Conservation (phyloP, 192 early-diverging fungal genomes). For the Coemansia javaensis region DNA sequence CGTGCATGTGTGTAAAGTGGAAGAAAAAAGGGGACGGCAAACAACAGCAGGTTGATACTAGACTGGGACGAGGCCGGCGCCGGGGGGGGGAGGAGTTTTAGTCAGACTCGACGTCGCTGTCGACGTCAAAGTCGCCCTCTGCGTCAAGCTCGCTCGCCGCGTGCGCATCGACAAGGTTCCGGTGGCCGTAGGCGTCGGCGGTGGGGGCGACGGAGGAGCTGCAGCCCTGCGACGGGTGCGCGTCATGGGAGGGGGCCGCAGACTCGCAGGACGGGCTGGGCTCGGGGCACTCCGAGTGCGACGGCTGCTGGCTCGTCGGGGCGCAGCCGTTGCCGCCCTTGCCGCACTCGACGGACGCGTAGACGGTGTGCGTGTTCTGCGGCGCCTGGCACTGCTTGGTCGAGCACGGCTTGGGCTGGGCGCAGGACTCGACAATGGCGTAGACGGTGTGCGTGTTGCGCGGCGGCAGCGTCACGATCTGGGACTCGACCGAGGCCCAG, state of each 20-base stretch:
- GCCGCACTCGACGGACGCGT: constrained; percentile 6
- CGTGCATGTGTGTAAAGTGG: too few relatives aligned
- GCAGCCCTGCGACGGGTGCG: neutral
- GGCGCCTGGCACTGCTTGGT: neutral
- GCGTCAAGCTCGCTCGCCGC: neutral
- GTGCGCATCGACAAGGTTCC: neutral
- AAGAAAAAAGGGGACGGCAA: too few relatives aligned
- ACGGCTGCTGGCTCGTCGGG: too few relatives aligned
- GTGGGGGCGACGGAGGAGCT: neutral
- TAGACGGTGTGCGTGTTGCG: constrained; percentile 25
- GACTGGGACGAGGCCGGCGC: too few relatives aligned
- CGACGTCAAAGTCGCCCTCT: neutral
- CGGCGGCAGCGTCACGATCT: neutral
- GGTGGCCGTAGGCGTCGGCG: neutral
- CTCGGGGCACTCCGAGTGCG: neutral
- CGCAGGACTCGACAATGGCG: constrained; percentile 14
- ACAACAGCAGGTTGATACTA: too few relatives aligned
- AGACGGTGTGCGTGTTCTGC: constrained; percentile 13
- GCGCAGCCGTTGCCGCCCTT: too few relatives aligned
- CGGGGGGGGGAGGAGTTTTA: neutral
- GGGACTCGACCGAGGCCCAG: constrained; percentile 19
- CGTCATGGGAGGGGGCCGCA: neutral
- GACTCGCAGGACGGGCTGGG: constrained; percentile 1
- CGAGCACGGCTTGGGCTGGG: neutral
- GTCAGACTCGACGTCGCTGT: constrained; percentile 1